Conservation (phyloP, 768 basidiomycete species). For the Dacryopinax spathularia region DNA sequence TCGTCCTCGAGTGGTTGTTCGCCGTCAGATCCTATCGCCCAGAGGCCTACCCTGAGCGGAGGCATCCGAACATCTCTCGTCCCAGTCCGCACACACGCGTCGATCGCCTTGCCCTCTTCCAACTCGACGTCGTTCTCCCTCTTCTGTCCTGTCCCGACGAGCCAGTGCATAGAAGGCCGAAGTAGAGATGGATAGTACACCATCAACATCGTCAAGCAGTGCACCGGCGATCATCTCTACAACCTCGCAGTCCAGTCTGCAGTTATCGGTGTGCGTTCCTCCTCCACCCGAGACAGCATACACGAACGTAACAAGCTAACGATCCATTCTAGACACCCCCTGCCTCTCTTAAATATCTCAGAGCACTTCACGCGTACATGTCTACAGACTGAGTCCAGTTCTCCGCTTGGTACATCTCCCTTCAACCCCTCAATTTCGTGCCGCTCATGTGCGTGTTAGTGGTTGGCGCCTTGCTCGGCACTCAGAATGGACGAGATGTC, state of each 20-base stretch:
- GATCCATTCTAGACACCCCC: conserved; percentile 90
- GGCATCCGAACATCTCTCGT: neutral
- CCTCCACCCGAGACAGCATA: neutral
- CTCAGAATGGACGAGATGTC: conserved; percentile 84
- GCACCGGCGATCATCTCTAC: neutral
- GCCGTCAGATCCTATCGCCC: neutral
- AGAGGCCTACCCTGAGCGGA: neutral
- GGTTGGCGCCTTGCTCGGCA: conserved; percentile 83
- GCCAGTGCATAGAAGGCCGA: too few species aligned
- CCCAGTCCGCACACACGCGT: too few species aligned
- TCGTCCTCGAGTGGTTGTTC: neutral
- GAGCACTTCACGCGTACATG: conserved; percentile 83
- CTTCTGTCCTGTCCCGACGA: too few species aligned
- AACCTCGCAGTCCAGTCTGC: neutral
- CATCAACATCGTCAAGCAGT: neutral
- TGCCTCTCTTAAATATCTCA: conserved; percentile 91
- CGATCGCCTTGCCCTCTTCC: neutral
- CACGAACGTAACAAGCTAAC: conserved; percentile 15
- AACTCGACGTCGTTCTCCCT: too few species aligned
- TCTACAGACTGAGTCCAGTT: conserved; percentile 46
- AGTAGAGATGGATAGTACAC: neutral
- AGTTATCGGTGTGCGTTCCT: neutral
- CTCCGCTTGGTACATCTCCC: conserved; percentile 49
- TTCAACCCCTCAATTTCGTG: neutral
- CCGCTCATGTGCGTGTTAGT: conserved; percentile 36